Evolutionary conservation across 1,284 basidiomycete species (phyloP), one percentile per base, ranked within the genome.

Genomic region (Porodaedalea pini): DNA sequence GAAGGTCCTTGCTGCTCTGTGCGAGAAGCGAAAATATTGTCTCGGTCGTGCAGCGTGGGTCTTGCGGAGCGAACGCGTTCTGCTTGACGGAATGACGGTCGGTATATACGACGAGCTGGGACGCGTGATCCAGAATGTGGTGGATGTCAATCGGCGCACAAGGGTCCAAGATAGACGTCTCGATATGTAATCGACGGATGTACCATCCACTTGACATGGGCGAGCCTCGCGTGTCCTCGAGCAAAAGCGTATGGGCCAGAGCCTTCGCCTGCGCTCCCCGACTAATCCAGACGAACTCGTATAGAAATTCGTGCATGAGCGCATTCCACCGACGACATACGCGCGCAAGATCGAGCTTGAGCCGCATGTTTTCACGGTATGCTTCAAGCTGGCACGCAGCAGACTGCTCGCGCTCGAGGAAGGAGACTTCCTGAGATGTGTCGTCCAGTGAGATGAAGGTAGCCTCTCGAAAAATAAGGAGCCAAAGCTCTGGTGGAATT

Each of bases 281-380:
- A 52, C 74, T 73, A 62, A 89, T 81, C 86, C 86, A 86, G 41
- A 88, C 75, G 65, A 80, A 83, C 65, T 87, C 83, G 69, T 78
- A 88, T 11, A 88, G 67, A 44, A 79, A 76, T 45, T 77, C 75
- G 59, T 80, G 78, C 10, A 76, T 72, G 57, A 81, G 73, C 40
- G 67, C 71, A 65, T 81, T 73, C 82, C 82, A 88, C 5, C 71
- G 67, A 50, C 76, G 75, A 63, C 70, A 82, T 5, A 88, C 85
- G 40, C 79, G 71, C 4, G 80, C 74, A 21, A 86, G 67, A 51
- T 70, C 68, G 25, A 72, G 70, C 64, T 86, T 86, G 58, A 72
- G 69, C 7, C 63, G 65, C 73, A 87, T 78, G 58, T 71, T 66
- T 1, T 68, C 61, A 32, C 73, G 71, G 64, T 88, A 85, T 25